These are phyloP conservation scores for Aspergillus ibericus DNA, from an alignment of 2,329 filamentous ascomycete species.

Conservation along the genomic window DNA sequence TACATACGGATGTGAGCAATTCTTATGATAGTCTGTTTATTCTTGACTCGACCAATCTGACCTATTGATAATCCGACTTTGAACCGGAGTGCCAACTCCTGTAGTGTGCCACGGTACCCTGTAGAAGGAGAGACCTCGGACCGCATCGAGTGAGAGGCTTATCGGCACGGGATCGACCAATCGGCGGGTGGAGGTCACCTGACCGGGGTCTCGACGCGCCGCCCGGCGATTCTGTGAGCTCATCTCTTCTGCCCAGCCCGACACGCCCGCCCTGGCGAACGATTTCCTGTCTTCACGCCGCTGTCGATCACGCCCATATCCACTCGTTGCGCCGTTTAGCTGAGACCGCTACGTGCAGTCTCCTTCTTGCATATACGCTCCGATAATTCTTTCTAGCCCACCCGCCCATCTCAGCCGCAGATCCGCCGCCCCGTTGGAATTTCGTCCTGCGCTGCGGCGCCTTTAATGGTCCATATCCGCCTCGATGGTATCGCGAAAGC, in stretches of 20 bases:
- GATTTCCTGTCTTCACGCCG: conserved; percentile 3
- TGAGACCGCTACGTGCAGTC: background rate
- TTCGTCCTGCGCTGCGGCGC: conserved; percentile 25
- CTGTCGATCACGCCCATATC: background rate
- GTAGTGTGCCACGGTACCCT: background rate
- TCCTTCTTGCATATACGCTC: background rate
- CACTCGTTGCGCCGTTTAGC: background rate
- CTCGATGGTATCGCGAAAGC: conserved; percentile 57
- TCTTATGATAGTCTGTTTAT: conserved; percentile 10
- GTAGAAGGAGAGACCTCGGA: background rate
- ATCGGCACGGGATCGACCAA: conserved; percentile 12
- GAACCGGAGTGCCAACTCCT: no score
- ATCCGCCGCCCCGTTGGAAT: conserved; percentile 6
- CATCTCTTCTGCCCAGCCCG: conserved; percentile 30
- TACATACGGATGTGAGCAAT: conserved; percentile 11
- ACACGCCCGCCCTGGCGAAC: conserved; percentile 21
- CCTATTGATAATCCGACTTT: background rate
- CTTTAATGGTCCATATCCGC: conserved; percentile 32
- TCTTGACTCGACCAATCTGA: background rate
- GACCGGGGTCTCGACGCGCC: conserved; percentile 35
- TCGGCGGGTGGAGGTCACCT: conserved; percentile 27
- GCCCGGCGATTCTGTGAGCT: conserved; percentile 28
- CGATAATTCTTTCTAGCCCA: background rate
- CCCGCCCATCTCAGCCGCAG: background rate
- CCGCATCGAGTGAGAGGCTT: conserved; percentile 10